A percentile compares a stretch with the other conserved stretches of the same genome.
These are phyloP conservation scores for Aspergillus novofumigatus DNA, from an alignment of 2,329 filamentous ascomycete genomes.

Conservation along the genomic window DNA sequence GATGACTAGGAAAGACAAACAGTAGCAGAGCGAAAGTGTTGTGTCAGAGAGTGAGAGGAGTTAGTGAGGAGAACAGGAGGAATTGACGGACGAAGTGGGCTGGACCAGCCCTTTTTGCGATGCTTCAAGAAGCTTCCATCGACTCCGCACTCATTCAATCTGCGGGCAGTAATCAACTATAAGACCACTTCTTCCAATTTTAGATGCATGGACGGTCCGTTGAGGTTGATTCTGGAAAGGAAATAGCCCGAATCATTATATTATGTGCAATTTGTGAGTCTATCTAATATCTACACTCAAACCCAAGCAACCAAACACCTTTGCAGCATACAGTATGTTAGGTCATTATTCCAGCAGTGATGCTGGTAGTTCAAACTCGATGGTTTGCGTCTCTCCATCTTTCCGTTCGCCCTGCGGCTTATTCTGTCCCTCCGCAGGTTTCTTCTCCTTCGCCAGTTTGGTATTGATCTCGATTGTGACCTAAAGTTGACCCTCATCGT, in stretches of 20 bases:
- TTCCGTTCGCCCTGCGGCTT: slow-evolving; percentile 5
- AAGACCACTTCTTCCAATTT: background rate
- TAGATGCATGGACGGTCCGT: background rate
- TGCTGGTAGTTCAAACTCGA: slow-evolving; percentile 20
- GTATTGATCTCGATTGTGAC: slow-evolving; percentile 46
- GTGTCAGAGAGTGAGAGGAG: background rate
- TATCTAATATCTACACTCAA: slow-evolving; percentile 2
- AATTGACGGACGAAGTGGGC: slow-evolving; percentile 4
- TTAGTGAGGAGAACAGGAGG: slow-evolving; percentile 2
- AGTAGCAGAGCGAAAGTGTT: background rate
- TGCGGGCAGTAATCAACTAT: background rate
- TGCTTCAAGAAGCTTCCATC: slow-evolving; percentile 43
- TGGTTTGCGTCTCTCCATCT: slow-evolving; percentile 5
- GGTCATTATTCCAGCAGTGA: slow-evolving; percentile 19
- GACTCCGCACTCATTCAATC: background rate
- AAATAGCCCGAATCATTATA: background rate
- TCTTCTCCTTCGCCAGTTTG: slow-evolving; percentile 37
- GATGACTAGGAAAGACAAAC: background rate
- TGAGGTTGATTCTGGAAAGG: background rate
- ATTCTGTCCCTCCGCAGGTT: slow-evolving; percentile 6
- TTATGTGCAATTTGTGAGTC: slow-evolving; percentile 1
- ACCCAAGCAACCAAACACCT: background rate
- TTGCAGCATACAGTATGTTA: background rate
- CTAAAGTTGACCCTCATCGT: slow-evolving; percentile 17
- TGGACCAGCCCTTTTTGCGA: slow-evolving; percentile 11